phyloP scores from a whole-genome alignment of 2,329 filamentous ascomycete species.

The Beauveria sp. region DNA sequence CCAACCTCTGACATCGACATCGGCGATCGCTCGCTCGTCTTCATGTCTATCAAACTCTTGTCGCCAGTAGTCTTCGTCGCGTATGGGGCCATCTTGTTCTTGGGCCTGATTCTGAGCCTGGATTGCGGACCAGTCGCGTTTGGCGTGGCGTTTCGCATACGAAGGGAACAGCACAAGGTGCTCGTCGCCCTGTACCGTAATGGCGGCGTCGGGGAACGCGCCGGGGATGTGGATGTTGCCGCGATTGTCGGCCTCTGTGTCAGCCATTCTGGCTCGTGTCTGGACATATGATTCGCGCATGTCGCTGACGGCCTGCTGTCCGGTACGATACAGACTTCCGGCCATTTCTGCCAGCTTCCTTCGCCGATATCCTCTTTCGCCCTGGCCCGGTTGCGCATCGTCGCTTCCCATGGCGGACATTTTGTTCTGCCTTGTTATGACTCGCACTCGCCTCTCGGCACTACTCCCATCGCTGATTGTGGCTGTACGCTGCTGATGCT shows the following conservation, averaged over 20 bases:
- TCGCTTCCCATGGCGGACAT: constrained; percentile 21
- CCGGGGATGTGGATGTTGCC: constrained; percentile 51
- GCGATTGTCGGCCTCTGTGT: constrained; percentile 21
- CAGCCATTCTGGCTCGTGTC: constrained; percentile 31
- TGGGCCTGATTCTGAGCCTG: constrained; percentile 18
- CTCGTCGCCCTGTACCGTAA: constrained; percentile 71
- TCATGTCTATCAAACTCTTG: constrained; percentile 73
- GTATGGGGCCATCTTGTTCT: constrained; percentile 33
- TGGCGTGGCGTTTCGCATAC: constrained; percentile 71
- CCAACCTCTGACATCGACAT: constrained; percentile 94
- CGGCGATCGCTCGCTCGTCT: constrained; percentile 77
- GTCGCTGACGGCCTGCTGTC: constrained; percentile 50
- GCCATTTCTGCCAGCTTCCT: constrained; percentile 66
- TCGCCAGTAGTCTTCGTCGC: constrained; percentile 67
- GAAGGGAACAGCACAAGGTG: constrained; percentile 95
- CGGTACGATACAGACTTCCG: constrained; percentile 48
- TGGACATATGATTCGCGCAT: constrained; percentile 53
- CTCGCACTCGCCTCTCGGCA: constrained; percentile 19
- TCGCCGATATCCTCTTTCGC: constrained; percentile 64
- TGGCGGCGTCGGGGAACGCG: constrained; percentile 77
- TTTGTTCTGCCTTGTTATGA: constrained; percentile 19
- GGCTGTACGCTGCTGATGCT: constrained; percentile 11
- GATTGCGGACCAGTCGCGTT: constrained; percentile 29
- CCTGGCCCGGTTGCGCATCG: constrained; percentile 22
- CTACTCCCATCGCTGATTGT: constrained; percentile 26